Evolutionary conservation across 768 basidiomycete genomes (phyloP).

Genomic region (Inosperma sp.): DNA sequence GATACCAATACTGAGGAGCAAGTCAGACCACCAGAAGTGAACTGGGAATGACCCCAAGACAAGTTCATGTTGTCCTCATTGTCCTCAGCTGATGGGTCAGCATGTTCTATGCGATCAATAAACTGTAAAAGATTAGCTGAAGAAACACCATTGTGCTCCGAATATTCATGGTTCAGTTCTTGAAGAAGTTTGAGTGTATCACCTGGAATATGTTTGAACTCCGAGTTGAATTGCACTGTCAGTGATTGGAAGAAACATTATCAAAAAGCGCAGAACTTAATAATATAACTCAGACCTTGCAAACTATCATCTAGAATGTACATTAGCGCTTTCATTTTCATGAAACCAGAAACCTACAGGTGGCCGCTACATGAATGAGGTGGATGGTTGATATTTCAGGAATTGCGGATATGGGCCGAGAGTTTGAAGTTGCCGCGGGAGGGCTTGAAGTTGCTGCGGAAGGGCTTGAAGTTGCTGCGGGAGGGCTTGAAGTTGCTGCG

Average conservation of each 20-base stretch:
- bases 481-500: not conserved
- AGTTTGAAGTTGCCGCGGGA: not conserved
- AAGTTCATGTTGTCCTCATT: conserved; percentile 9
- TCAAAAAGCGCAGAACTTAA: not conserved
- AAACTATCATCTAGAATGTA: conserved; percentile 4
- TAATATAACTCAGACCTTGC: conserved; percentile 2
- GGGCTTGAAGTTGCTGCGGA: not conserved
- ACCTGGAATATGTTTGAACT: conserved; percentile 5
- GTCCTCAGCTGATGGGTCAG: conserved; percentile 2
- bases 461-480: not conserved
- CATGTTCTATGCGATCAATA: conserved; percentile 5
- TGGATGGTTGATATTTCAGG: conserved; percentile 3
- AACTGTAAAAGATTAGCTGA: conserved; percentile 4
- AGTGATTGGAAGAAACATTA: not conserved
- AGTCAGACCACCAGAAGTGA: conserved; percentile 5
- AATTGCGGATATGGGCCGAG: not conserved
- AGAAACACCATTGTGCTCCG: not conserved
- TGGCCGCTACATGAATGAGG: not conserved
- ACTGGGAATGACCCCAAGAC: conserved; percentile 11
- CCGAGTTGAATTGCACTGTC: not conserved
- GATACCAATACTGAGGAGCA: not conserved
- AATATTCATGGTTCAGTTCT: not conserved
- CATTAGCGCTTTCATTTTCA: not conserved
- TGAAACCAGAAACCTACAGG: conserved; percentile 2
- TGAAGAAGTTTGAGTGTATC: conserved; percentile 5